Percentiles rank a stretch among this genome's conserved stretches.
Conservation (phyloP, 768 basidiomycete genomes). For the Collybia sp. region DNA sequence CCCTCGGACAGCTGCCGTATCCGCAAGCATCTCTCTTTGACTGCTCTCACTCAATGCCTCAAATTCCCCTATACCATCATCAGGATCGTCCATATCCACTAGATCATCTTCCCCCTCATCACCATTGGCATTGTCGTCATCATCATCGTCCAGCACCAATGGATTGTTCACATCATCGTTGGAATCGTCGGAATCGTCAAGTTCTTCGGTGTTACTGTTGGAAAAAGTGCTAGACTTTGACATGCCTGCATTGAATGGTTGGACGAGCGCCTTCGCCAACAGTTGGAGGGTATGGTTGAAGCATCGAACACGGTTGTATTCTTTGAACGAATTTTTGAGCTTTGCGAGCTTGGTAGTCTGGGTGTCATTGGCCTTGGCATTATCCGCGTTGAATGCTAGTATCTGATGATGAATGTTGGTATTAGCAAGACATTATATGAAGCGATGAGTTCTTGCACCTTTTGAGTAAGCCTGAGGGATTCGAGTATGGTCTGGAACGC, state of each 20-base stretch:
- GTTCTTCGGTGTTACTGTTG: not conserved
- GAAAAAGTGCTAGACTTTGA: not conserved
- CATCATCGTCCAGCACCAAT: not conserved
- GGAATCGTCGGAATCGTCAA: not conserved
- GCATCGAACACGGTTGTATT: slow-evolving; percentile 1
- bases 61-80: too few relatives aligned
- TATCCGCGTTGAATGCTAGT: slow-evolving; percentile 12
- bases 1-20: slow-evolving; percentile 2
- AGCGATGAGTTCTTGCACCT: slow-evolving; percentile 7
- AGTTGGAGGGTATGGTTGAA: slow-evolving; percentile 8
- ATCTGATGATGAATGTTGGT: not conserved
- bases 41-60: too few relatives aligned
- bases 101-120: not conserved
- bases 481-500: too few relatives aligned
- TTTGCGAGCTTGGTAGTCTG: too few relatives aligned
- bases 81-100: too few relatives aligned
- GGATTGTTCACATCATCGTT: slow-evolving; percentile 1
- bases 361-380: not conserved
- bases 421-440: not conserved
- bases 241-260: slow-evolving; percentile 1
- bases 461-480: slow-evolving; percentile 12
- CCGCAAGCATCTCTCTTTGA: not conserved
- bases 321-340: too few relatives aligned
- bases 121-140: not conserved
- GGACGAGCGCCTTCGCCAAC: slow-evolving; percentile 4